Percentiles rank a stretch among this genome's conserved stretches.
These are phyloP conservation scores for Primulina huaijiensis DNA, from an alignment of 257 asterid genomes.

Conservation along the genomic window DNA sequence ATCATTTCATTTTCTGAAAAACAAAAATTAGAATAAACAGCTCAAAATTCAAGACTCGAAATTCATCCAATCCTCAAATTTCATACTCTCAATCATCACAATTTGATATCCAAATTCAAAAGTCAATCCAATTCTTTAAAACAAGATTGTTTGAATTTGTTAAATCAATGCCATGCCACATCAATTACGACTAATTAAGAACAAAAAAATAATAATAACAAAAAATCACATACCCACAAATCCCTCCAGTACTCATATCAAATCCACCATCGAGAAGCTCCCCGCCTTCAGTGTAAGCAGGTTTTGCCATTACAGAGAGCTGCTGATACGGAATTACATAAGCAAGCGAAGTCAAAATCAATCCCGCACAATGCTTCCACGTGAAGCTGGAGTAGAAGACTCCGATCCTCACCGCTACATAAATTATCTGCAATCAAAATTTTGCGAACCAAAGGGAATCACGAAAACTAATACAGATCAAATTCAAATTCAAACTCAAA, in stretches of 20 bases:
- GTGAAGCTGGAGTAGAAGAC: conserved; percentile 74
- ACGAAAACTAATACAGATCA: background rate
- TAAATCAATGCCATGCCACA: background rate
- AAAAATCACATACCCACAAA: conserved; percentile 66
- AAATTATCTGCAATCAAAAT: conserved; percentile 45
- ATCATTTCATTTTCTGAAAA: background rate
- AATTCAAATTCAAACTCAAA: background rate
- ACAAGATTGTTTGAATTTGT: background rate
- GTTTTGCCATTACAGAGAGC: conserved; percentile 74
- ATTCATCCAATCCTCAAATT: background rate
- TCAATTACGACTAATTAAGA: background rate
- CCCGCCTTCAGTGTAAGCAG: conserved; percentile 58
- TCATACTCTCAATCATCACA: background rate
- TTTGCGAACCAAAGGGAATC: conserved; percentile 17
- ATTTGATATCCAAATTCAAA: background rate
- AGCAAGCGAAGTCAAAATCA: conserved; percentile 70
- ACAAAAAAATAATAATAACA: background rate
- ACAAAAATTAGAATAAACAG: background rate
- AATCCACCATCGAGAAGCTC: conserved; percentile 93
- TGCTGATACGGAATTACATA: conserved; percentile 80
- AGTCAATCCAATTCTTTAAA: background rate
- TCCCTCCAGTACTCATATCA: conserved; percentile 89
- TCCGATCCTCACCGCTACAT: conserved; percentile 65
- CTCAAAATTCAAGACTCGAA: background rate
- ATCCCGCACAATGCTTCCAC: conserved; percentile 76